Conservation (phyloP, 345 rosid genomes). For the Cochlearia excelsa region DNA sequence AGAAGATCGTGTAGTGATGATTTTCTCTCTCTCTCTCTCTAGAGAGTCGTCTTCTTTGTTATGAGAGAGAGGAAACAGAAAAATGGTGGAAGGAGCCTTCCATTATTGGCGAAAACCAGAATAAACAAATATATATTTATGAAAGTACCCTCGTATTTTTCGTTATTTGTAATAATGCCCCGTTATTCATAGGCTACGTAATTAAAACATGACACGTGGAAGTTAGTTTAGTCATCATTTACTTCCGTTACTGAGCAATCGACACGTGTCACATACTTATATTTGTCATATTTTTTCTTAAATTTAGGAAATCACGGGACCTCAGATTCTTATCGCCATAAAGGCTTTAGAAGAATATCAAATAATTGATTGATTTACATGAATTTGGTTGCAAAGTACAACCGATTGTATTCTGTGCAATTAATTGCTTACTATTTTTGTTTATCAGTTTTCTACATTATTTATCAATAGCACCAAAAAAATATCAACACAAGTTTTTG, state of each 20-base stretch:
- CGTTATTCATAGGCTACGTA: not conserved
- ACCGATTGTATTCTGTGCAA: too few species aligned
- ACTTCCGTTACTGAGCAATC: too few species aligned
- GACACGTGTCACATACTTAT: too few species aligned
- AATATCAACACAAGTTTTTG: too few species aligned
- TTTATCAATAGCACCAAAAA: too few species aligned
- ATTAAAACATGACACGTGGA: constrained; percentile 15
- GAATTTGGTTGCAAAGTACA: constrained; percentile 28
- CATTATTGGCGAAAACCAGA: constrained; percentile 25
- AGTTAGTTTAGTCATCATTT: not conserved
- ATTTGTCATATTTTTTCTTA: too few species aligned
- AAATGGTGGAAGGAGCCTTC: constrained; percentile 12
- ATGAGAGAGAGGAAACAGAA: constrained; percentile 10
- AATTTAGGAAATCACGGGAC: constrained; percentile 21
- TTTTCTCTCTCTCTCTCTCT: not conserved
- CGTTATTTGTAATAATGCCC: not conserved
- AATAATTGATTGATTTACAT: constrained; percentile 26
- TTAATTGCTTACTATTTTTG: too few species aligned
- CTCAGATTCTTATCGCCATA: constrained; percentile 5
- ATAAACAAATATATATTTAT: constrained; percentile 3
- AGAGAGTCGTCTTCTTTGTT: constrained; percentile 10
- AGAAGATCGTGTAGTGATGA: constrained; percentile 4
- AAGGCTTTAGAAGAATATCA: constrained; percentile 10
- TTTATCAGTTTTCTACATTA: too few species aligned
- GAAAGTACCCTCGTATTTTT: not conserved